A percentile compares a stretch with the other conserved stretches of the same genome.
Evolutionary conservation across 169 alveolate species (phyloP).

Genomic region (Babesia caballi): DNA sequence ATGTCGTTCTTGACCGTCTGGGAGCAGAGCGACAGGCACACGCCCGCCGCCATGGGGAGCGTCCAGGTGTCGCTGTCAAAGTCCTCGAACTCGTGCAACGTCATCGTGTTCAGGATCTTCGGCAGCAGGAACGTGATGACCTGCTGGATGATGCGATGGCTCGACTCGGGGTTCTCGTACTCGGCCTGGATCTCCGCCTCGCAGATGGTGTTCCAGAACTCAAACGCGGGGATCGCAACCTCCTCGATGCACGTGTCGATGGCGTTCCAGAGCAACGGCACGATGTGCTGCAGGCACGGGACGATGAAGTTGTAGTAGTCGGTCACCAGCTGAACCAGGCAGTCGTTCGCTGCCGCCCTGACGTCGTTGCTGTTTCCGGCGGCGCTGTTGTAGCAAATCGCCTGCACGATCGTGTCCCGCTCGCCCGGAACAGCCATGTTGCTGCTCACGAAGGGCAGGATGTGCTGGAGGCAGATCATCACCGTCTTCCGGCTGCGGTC

Average conservation of each 20-base stretch:
- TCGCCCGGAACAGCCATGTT: conserved; percentile 71
- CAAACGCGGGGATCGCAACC: conserved; percentile 84
- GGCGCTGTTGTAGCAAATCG: conserved; percentile 76
- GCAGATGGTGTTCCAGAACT: conserved; percentile 86
- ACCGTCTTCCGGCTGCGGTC: conserved; percentile 69
- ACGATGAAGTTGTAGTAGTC: conserved; percentile 80
- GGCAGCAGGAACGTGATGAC: conserved; percentile 81
- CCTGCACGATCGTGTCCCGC: conserved; percentile 74
- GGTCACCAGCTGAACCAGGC: conserved; percentile 79
- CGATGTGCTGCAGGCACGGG: conserved; percentile 76
- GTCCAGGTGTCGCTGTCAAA: conserved; percentile 88
- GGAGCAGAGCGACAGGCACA: conserved; percentile 86
- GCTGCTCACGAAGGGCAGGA: conserved; percentile 67
- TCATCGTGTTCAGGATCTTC: conserved; percentile 79
- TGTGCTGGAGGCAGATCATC: conserved; percentile 65
- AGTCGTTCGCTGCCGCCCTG: conserved; percentile 84
- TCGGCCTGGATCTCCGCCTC: conserved; percentile 77
- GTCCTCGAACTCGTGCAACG: conserved; percentile 82
- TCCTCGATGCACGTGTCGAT: conserved; percentile 79
- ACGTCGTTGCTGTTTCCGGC: conserved; percentile 69
- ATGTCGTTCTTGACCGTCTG: conserved; percentile 87
- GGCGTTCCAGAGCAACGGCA: conserved; percentile 82
- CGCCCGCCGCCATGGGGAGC: conserved; percentile 90
- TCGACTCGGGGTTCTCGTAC: conserved; percentile 54
- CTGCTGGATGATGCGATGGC: conserved; percentile 75